Evolutionary conservation across 768 basidiomycete species (phyloP), one percentile per base, ranked within the genome.

Genomic region (Russula lepida): DNA sequence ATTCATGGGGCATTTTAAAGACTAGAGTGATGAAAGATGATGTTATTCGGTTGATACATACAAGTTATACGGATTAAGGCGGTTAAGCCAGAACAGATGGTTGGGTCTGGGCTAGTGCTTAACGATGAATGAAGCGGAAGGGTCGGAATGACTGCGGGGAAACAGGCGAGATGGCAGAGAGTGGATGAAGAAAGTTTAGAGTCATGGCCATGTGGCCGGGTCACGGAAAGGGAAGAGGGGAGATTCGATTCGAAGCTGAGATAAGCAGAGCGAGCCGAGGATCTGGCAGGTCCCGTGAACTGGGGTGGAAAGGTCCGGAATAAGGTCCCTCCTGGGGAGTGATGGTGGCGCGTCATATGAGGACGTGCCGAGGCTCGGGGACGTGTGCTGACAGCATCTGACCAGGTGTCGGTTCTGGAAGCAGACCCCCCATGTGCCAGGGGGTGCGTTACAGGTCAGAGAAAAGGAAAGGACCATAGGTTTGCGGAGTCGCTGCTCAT

Each of bases 321-420:
- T 57, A 63, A 63, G 51, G 49, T 32, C 35, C 43, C 58, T 44
- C 41, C 25, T 19, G 30, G 6, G 21, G 50, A 30, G 46, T 63
- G 62, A 63, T 58, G 57, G 62, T 63, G 62, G 57, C 52, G 62
- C 56, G 62, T 63, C 62, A 63, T 58, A 63, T 63, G 62, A 54
- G 62, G 51, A 25, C 51, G 11, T 48, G 52, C 52, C 62, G 56
- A 58, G 57, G 62, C 52, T 54, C 57, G 57, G 57, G 53, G n/a
- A 7, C 19, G 51, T 54, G 56, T 33, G n/a, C 51, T 27, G 17
- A 54, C 43, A 62, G 44, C 61, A 62, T 62, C 61, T 58, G 56
- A 62, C 56, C 61, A 48, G 44, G 56, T 62, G 46, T 62, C 56
- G 56, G 44, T 56, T 54, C 51, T 53, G 21, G 56, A 58, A 47